Conservation (phyloP, 2,329 filamentous ascomycete species). For the Camptophora hylomeconis region DNA sequence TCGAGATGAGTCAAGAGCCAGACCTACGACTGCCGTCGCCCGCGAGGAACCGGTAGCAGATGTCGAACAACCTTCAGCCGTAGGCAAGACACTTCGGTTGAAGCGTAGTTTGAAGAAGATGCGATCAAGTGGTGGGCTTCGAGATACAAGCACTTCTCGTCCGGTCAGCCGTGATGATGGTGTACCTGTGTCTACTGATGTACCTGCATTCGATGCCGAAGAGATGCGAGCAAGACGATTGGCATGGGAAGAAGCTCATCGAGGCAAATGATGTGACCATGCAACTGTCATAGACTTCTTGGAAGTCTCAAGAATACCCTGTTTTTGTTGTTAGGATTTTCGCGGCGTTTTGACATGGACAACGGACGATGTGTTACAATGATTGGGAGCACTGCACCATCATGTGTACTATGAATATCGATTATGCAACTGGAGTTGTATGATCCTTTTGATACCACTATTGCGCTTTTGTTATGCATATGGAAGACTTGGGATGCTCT, state of each 20-base stretch:
- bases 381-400: too few relatives aligned
- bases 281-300: too few relatives aligned
- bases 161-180: constrained; percentile 21
- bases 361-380: too few relatives aligned
- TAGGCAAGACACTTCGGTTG: constrained; percentile 13
- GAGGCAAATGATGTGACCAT: too few relatives aligned
- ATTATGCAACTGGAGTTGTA: too few relatives aligned
- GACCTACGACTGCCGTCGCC: constrained; percentile 6
- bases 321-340: too few relatives aligned
- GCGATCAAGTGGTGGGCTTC: constrained; percentile 21
- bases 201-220: constrained; percentile 35
- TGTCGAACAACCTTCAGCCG: constrained; percentile 7
- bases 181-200: constrained; percentile 24
- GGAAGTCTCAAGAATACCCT: too few relatives aligned
- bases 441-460: too few relatives aligned
- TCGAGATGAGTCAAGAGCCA: constrained; percentile 21
- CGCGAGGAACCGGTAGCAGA: constrained; percentile 6
- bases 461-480: too few relatives aligned
- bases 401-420: too few relatives aligned
- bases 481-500: too few relatives aligned
- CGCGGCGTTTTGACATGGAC: too few relatives aligned
- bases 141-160: constrained; percentile 19
- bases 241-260: constrained; percentile 36
- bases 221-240: constrained; percentile 35
- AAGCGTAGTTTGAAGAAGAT: constrained; percentile 23